Evolutionary conservation across 139 green algal genomes (phyloP), one percentile per base, ranked within the genome.

Genomic region (Chlamydomonas asymmetrica): DNA sequence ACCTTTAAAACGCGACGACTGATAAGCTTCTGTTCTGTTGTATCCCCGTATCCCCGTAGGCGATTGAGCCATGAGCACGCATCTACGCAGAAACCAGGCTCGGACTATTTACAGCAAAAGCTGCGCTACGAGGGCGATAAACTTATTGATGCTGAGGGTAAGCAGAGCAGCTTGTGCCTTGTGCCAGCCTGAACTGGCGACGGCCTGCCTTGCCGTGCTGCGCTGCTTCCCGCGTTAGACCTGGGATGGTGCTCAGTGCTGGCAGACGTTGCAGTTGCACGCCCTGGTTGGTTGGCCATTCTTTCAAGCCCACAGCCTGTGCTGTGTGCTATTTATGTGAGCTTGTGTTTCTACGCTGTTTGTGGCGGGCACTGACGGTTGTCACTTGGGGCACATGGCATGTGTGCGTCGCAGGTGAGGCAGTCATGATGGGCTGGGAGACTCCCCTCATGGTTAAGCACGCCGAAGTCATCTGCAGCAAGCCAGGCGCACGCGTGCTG

Each of bases 391-490:
- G 48, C 48, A 16, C 48, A 20, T 20, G 48, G 48, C 48, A n/a
- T 16, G 18, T 57, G 48, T 16, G 20, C 48, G 48, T 23, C 56
- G n/a, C 81, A 94, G 86, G 88, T 6, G 90, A 96, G 39, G 96
- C 88, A 1, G 96, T 99, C 29, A 99, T 99, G 96, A 99, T 99
- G 96, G 84, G 84, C 0, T 99, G 96, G 95, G 95, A 98, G 79
- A 61, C 78, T 10, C 92, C 93, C 1, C 86, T 99, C 4, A 99
- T 99, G 96, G 69, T 93, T 54, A 75, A 82, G 3, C 95, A 98
- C 79, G 94, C 95, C 2, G 82, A 93, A 41, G 75, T 88, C 10
- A 91, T 96, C 27, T 93, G 86, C 45, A 34, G 35, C 22, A 43
- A 40, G 2, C 40, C 71, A 2, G 82, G 85, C 0, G 90, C 90